Percentiles rank a stretch among this genome's conserved stretches.
Conservation (phyloP, 371 early-diverging fungal genomes). For the Mucor irregularis region DNA sequence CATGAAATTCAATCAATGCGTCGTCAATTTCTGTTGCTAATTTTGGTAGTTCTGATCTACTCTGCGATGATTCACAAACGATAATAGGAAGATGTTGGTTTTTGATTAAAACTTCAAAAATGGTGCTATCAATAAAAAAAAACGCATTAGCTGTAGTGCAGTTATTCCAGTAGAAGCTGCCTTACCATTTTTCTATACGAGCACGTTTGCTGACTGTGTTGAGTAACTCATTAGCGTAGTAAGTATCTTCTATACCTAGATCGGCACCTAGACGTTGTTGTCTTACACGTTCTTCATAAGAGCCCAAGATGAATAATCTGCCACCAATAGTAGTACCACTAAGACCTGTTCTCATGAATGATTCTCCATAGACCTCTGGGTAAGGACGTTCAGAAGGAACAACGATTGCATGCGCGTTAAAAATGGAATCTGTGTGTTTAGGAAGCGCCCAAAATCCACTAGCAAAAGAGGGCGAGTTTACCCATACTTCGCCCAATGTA, state of each 20-base stretch:
- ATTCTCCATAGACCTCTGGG: constrained; percentile 46
- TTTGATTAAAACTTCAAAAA: constrained; percentile 63
- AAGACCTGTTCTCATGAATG: constrained; percentile 75
- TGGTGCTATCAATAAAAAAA: constrained; percentile 38
- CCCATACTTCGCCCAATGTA: constrained; percentile 81
- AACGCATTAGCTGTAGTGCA: neutral
- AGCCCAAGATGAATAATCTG: constrained; percentile 67
- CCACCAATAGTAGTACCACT: constrained; percentile 73
- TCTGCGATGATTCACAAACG: constrained; percentile 58
- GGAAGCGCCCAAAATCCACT: constrained; percentile 77
- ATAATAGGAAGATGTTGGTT: constrained; percentile 68
- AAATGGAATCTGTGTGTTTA: constrained; percentile 69
- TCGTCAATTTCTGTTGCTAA: constrained; percentile 58
- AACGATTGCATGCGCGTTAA: constrained; percentile 61
- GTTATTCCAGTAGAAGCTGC: neutral
- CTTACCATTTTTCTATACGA: constrained; percentile 59
- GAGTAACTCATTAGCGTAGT: constrained; percentile 51
- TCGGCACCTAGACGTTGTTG: constrained; percentile 47
- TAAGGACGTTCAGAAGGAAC: constrained; percentile 46
- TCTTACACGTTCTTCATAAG: constrained; percentile 70
- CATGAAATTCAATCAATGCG: constrained; percentile 57
- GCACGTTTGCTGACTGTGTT: constrained; percentile 49
- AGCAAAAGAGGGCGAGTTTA: constrained; percentile 66
- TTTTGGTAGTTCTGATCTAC: constrained; percentile 39
- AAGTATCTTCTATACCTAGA: constrained; percentile 47